Percentiles rank a stretch among this genome's conserved stretches.
Evolutionary conservation across 768 basidiomycete species (phyloP).

Genomic region (Lactarius psammicola): DNA sequence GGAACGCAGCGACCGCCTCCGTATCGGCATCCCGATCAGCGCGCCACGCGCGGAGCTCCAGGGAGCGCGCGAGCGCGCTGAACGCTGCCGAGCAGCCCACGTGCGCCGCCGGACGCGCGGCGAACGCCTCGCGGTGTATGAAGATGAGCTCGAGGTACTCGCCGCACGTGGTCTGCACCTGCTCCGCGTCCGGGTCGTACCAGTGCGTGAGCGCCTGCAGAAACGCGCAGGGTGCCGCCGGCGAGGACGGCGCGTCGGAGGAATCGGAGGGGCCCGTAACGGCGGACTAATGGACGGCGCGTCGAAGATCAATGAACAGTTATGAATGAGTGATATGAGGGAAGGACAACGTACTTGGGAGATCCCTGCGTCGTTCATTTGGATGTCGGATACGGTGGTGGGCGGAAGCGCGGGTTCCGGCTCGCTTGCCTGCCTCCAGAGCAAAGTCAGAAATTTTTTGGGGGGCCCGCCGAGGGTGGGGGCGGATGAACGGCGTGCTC

Average conservation of each 20-base stretch:
- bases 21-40: conserved; percentile 67
- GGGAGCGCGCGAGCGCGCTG: conserved; percentile 59
- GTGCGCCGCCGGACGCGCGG: conserved; percentile 62
- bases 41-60: conserved; percentile 66
- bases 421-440: conserved; percentile 30
- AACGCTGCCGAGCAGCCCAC: conserved; percentile 60
- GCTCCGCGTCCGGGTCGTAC: conserved; percentile 32
- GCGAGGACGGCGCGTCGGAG: conserved; percentile 23
- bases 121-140: conserved; percentile 69
- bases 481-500: conserved; percentile 2
- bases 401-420: conserved; percentile 4
- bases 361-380: conserved; percentile 28
- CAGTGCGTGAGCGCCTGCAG: conserved; percentile 33
- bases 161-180: conserved; percentile 58
- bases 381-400: conserved; percentile 25
- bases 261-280: conserved; percentile 29
- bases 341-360: conserved; percentile 19
- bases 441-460: conserved; percentile 12
- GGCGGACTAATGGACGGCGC: conserved; percentile 23
- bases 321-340: background rate
- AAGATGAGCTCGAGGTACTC: conserved; percentile 78
- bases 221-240: conserved; percentile 32
- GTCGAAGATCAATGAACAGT: background rate
- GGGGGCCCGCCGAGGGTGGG: background rate
- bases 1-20: conserved; percentile 67